phyloP scores from a whole-genome alignment of 2,329 filamentous ascomycete genomes.

The Colletotrichum theobromicola region DNA sequence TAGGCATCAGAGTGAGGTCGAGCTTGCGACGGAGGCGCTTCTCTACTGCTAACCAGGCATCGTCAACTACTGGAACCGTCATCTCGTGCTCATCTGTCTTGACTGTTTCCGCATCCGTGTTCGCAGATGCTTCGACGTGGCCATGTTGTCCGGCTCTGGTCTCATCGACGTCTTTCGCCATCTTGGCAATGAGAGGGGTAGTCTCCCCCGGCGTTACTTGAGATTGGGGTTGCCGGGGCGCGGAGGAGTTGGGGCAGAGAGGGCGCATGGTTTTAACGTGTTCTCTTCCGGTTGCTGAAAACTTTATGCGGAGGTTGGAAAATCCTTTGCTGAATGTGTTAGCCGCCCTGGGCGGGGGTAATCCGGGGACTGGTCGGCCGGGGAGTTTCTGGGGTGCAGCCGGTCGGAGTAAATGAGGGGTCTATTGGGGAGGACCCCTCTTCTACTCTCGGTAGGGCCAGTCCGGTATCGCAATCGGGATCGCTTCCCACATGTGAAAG shows the following conservation, averaged over 20 bases:
- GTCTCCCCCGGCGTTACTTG: background rate
- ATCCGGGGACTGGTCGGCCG: background rate
- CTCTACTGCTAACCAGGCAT: background rate
- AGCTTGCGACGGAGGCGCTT: constrained; percentile 23
- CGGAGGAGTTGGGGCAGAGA: background rate
- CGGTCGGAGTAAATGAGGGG: background rate
- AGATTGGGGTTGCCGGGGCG: background rate
- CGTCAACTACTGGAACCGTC: background rate
- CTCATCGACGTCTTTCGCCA: background rate
- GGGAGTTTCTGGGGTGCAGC: background rate
- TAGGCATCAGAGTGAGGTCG: constrained; percentile 25
- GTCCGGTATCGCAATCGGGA: background rate
- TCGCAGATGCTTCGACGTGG: background rate
- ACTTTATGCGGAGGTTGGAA: background rate
- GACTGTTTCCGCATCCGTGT: background rate
- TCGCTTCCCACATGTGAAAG: background rate
- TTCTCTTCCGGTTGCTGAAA: background rate
- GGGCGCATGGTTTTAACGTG: background rate
- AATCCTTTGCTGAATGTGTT: background rate
- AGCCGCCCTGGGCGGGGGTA: background rate
- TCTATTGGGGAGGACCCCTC: background rate
- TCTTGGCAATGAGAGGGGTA: background rate
- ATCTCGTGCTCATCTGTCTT: background rate
- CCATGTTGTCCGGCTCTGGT: background rate
- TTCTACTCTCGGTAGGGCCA: background rate